These are phyloP conservation scores for Scleromitrula shiraiana DNA, from an alignment of 2,329 filamentous ascomycete species.

Conservation along the genomic window DNA sequence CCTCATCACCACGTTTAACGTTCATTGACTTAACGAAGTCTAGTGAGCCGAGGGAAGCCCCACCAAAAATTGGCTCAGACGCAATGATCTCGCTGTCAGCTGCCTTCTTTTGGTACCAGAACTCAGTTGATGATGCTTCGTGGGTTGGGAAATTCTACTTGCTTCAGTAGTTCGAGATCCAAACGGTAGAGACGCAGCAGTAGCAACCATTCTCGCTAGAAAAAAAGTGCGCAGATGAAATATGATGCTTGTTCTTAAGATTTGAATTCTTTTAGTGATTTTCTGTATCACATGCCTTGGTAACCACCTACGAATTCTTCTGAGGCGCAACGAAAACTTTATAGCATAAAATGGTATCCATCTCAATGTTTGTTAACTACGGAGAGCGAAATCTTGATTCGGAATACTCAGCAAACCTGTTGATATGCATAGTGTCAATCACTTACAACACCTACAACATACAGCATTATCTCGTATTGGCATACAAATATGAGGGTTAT, in stretches of 20 bases:
- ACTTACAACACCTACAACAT: too few relatives aligned
- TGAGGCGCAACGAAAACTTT: too few relatives aligned
- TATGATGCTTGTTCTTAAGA: neutral
- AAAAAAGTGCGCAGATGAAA: neutral
- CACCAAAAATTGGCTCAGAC: neutral
- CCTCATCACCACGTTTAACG: neutral
- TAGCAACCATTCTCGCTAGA: neutral
- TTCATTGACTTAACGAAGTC: neutral
- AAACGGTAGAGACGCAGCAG: neutral
- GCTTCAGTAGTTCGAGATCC: neutral
- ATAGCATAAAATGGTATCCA: too few relatives aligned
- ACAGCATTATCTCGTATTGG: too few relatives aligned
- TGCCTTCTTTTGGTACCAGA: neutral
- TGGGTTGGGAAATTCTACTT: neutral
- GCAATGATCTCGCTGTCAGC: neutral
- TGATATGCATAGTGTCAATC: too few relatives aligned
- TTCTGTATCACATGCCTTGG: too few relatives aligned
- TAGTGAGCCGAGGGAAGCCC: neutral
- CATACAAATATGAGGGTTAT: too few relatives aligned
- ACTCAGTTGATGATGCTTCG: neutral
- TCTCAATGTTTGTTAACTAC: too few relatives aligned
- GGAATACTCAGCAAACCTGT: too few relatives aligned
- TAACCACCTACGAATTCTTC: too few relatives aligned
- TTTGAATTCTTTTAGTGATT: too few relatives aligned
- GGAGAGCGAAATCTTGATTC: too few relatives aligned